Percentiles rank a stretch among this genome's conserved stretches.
These are phyloP conservation scores for Coemansia guatemalensis DNA, from an alignment of 192 early-diverging fungal genomes.

Conservation along the genomic window DNA sequence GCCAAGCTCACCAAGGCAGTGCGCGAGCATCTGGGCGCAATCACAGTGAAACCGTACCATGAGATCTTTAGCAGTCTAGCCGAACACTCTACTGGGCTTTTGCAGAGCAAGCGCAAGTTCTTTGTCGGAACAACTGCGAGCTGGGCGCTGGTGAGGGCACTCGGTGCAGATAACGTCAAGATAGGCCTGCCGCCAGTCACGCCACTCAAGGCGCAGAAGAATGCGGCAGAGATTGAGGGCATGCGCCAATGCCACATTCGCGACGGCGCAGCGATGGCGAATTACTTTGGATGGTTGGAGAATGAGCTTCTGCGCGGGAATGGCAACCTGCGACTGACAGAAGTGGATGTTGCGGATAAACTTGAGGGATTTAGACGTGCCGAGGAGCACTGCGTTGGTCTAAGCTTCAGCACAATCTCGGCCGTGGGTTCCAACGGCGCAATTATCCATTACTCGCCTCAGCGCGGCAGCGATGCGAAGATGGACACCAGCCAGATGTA, in stretches of 20 bases:
- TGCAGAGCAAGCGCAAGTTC: conserved; percentile 49
- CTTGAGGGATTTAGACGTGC: conserved; percentile 77
- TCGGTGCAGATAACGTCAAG: conserved; percentile 60
- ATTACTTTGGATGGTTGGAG: conserved; percentile 94
- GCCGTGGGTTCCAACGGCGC: conserved; percentile 94
- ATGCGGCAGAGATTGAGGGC: conserved; percentile 83
- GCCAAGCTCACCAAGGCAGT: conserved; percentile 66
- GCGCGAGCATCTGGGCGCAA: conserved; percentile 60
- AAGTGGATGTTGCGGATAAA: conserved; percentile 83
- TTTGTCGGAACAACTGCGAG: conserved; percentile 67
- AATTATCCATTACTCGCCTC: conserved; percentile 97
- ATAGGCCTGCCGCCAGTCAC: conserved; percentile 69
- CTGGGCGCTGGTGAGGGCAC: conserved; percentile 72
- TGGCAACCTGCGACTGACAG: conserved; percentile 64
- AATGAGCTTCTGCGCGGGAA: conserved; percentile 71
- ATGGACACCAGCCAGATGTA: conserved; percentile 80
- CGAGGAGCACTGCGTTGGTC: conserved; percentile 82
- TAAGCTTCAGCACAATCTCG: conserved; percentile 96
- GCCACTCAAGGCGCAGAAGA: conserved; percentile 92
- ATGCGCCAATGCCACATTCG: conserved; percentile 90
- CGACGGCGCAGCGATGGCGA: conserved; percentile 84
- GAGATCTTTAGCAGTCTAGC: conserved; percentile 75
- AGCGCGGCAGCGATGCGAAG: conserved; percentile 71
- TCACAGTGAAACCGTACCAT: conserved; percentile 72
- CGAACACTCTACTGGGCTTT: conserved; percentile 23